Conservation (phyloP, 78 protist genomes). For the Tieghemostelium lacteum region DNA sequence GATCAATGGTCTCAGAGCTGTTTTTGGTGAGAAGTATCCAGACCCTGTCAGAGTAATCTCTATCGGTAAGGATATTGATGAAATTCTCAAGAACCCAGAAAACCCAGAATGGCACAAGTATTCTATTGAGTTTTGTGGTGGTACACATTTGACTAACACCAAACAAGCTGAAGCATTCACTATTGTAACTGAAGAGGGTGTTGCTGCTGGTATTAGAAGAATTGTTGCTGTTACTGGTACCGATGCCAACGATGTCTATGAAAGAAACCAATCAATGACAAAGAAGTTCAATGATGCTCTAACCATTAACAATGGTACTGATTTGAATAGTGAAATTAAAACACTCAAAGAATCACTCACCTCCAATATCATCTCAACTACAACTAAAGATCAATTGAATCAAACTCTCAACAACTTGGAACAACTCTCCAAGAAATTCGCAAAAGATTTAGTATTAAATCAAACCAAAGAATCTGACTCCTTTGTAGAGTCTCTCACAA, state of each 20-base stretch:
- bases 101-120: slow-evolving; percentile 72
- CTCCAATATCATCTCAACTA: slow-evolving; percentile 1
- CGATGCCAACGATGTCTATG: slow-evolving; percentile 72
- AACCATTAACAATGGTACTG: slow-evolving; percentile 39
- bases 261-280: slow-evolving; percentile 38
- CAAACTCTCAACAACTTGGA: slow-evolving; percentile 5
- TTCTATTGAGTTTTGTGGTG: slow-evolving; percentile 96
- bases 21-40: slow-evolving; percentile 97
- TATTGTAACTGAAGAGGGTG: slow-evolving; percentile 90
- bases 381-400: neutral
- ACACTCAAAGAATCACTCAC: slow-evolving; percentile 13
- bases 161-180: slow-evolving; percentile 84
- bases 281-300: slow-evolving; percentile 11
- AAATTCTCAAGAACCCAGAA: slow-evolving; percentile 82
- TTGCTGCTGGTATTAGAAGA: slow-evolving; percentile 94
- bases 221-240: slow-evolving; percentile 90
- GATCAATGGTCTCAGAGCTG: slow-evolving; percentile 91
- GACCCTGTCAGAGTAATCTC: slow-evolving; percentile 96
- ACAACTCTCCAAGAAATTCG: slow-evolving; percentile 3
- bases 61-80: slow-evolving; percentile 88
- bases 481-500: neutral
- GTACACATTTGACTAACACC: slow-evolving; percentile 91
- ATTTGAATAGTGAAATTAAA: slow-evolving; percentile 29
- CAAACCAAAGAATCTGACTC: neutral
- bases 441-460: slow-evolving; percentile 1